Base-by-base conservation (phyloP, 768 basidiomycete genomes). In the Dioszegia aurantiaca region DNA sequence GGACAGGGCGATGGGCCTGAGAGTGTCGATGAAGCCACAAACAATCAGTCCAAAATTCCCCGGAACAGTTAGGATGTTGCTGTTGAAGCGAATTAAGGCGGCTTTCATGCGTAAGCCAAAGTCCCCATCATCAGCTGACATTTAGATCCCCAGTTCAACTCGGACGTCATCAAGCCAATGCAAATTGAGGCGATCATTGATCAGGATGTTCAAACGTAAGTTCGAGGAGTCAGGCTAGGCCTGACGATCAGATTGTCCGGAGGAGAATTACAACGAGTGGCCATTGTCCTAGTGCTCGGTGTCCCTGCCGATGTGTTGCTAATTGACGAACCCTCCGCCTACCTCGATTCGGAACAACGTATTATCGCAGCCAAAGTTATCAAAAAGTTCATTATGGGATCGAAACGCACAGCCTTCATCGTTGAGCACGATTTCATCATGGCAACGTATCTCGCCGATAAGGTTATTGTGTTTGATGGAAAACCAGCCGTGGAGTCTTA, bases 361-460 rank as follows among this genome's bases (percentile, higher is more conserved):
- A 98, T 99, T 75, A 90, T 93, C 64, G 89, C 94, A 17, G 87
- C 87, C 74, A 94, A 97, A 76, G 92, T 98, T 69, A 98, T 99
- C 81, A 98, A 99, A 78, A 86, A 94, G 46, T 97, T 94, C 79
- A 90, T 99, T 71, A 85, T 98, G 28, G 89, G 95, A 72, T 84
- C 91, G 14, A 95, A 95, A 82, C 92, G 93, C 80, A 98, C 93
- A 1, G 95, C 95, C 0, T 97, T 99, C 77, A 84, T 99, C 69
- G 97, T 99, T 72, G 95, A 99, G 83, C 95, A 99, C 85, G 94
- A 98, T 81, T 97, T 99, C 78, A 95, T 98, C 80, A 97, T 97
- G 94, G 93, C 94, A 3, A 97, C 94, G 1, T 98, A 99, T 78
- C 88, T 99, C 56, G 94, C 95, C 40, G 95, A 99, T 75, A 88